A percentile compares a stretch with the other conserved stretches of the same genome.
Evolutionary conservation across 352 stramenopile species (phyloP).

Genomic region (Blastocystis sp.): DNA sequence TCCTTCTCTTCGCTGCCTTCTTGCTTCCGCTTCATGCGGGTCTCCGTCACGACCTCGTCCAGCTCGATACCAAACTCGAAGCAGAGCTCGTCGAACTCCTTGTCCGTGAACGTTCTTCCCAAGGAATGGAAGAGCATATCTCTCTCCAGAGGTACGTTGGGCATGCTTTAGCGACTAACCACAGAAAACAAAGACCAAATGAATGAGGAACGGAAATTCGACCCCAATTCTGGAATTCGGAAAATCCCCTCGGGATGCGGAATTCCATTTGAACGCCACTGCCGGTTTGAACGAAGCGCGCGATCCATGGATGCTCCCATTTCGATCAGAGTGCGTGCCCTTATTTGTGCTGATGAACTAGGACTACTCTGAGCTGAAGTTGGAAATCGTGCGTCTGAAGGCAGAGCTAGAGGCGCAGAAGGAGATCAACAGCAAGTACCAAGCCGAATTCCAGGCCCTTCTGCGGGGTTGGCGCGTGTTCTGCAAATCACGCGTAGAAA

Average conservation of each 20-base stretch:
- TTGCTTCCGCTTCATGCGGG: conserved; percentile 74
- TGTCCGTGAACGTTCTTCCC: conserved; percentile 90
- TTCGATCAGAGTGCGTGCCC: background rate
- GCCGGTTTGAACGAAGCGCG: background rate
- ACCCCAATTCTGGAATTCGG: background rate
- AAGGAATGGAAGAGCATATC: conserved; percentile 93
- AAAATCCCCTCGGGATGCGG: background rate
- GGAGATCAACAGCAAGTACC: conserved; percentile 11
- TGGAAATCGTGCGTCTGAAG: conserved; percentile 52
- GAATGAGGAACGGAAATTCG: background rate
- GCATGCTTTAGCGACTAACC: conserved; percentile 79
- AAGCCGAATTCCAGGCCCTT: conserved; percentile 6
- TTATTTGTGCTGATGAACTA: background rate
- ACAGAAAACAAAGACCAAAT: background rate
- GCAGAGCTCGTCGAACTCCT: conserved; percentile 98
- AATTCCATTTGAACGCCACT: background rate
- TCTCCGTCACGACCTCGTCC: conserved; percentile 85
- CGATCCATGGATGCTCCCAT: background rate
- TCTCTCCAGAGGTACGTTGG: conserved; percentile 92
- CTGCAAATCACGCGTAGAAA: background rate
- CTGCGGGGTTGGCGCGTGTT: background rate
- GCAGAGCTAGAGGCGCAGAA: conserved; percentile 35
- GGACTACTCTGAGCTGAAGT: conserved; percentile 55
- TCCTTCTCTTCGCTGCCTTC: conserved; percentile 72
- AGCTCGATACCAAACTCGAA: conserved; percentile 99